A percentile compares a stretch with the other conserved stretches of the same genome.
phyloP scores from a whole-genome alignment of 1,284 basidiomycete species.

The Amylostereum chailletii region DNA sequence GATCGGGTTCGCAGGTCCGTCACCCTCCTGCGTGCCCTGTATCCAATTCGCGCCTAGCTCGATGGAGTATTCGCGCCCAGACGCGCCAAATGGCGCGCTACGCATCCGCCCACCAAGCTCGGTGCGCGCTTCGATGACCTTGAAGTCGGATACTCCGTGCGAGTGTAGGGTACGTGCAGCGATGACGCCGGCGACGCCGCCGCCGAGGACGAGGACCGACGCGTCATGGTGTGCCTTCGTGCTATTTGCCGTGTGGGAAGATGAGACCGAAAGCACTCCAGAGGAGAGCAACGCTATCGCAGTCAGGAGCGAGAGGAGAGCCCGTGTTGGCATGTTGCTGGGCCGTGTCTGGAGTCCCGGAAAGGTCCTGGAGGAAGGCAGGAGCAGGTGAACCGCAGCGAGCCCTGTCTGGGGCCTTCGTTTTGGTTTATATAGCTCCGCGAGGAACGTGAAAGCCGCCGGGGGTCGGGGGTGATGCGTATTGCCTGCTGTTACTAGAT shows the following conservation, averaged over 20 bases:
- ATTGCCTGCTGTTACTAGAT: no score
- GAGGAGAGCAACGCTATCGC: no score
- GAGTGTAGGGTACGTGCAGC: slow-evolving; percentile 54
- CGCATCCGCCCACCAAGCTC: slow-evolving; percentile 58
- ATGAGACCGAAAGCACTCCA: neutral
- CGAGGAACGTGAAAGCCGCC: no score
- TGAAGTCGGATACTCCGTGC: slow-evolving; percentile 47
- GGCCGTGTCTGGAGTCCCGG: no score
- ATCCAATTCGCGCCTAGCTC: slow-evolving; percentile 69
- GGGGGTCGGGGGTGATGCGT: no score
- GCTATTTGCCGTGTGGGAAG: neutral
- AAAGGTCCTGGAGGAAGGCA: no score
- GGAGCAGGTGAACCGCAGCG: no score
- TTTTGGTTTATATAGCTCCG: no score
- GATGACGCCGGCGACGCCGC: slow-evolving; percentile 58
- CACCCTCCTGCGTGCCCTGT: slow-evolving; percentile 48
- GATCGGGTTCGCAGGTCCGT: slow-evolving; percentile 52
- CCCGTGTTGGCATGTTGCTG: no score
- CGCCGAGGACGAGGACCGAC: slow-evolving; percentile 47
- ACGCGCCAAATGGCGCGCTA: slow-evolving; percentile 32
- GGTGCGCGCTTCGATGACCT: slow-evolving; percentile 52
- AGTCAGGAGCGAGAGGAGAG: no score
- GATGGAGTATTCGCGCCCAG: slow-evolving; percentile 30
- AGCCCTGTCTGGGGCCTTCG: no score
- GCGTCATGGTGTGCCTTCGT: slow-evolving; percentile 11